Percentiles rank a stretch among this genome's conserved stretches.
These are phyloP conservation scores for Cercospora sp. DNA, from an alignment of 2,329 filamentous ascomycete species.

Conservation along the genomic window DNA sequence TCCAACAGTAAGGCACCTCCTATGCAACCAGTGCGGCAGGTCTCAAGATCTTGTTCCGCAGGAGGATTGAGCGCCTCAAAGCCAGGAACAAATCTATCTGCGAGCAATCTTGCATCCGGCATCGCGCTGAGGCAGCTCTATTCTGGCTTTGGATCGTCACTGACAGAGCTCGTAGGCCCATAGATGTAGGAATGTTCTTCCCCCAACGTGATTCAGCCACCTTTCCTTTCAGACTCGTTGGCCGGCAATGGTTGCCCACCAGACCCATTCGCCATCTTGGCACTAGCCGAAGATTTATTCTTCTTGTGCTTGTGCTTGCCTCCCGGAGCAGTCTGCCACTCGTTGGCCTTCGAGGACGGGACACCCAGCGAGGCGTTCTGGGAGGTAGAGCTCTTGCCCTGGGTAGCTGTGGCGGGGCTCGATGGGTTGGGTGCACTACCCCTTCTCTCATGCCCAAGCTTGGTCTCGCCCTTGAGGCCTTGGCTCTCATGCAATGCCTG, in stretches of 20 bases:
- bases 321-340: constrained; percentile 33
- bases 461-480: constrained; percentile 15
- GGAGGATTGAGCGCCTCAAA: background rate
- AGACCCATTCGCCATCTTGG: constrained; percentile 18
- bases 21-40: background rate
- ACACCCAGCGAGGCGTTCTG: constrained; percentile 3
- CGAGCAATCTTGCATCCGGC: background rate
- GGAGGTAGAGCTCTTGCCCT: background rate
- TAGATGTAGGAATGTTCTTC: background rate
- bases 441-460: constrained; percentile 29
- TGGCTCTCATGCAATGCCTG: constrained; percentile 30
- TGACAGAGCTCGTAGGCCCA: background rate
- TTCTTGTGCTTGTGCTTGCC: constrained; percentile 38
- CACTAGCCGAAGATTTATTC: constrained; percentile 34
- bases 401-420: constrained; percentile 10
- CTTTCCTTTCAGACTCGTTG: constrained; percentile 49
- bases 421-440: constrained; percentile 28
- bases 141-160: background rate
- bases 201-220: constrained; percentile 35
- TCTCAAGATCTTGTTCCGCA: background rate
- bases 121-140: background rate
- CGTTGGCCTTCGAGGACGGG: constrained; percentile 20
- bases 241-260: constrained; percentile 45
- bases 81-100: background rate
- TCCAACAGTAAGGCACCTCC: background rate